A percentile compares a stretch with the other conserved stretches of the same genome.
These are phyloP conservation scores for Camellia oleifera DNA, from an alignment of 179 eudicot species.

Conservation along the genomic window DNA sequence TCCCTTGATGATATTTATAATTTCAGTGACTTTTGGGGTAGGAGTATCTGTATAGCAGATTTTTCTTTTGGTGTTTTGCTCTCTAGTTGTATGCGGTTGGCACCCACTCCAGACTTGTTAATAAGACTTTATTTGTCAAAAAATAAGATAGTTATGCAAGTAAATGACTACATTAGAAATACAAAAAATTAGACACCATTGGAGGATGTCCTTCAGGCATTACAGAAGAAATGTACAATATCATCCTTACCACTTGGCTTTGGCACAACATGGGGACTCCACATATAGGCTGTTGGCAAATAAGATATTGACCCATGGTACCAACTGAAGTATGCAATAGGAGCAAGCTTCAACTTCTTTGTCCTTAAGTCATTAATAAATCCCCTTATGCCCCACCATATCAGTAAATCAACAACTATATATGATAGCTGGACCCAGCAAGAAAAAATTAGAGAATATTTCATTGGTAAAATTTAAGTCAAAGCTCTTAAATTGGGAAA, in stretches of 20 bases:
- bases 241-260: constrained; percentile 71
- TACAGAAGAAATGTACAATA: background rate
- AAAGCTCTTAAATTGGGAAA: constrained; percentile 4
- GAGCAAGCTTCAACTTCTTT: constrained; percentile 82
- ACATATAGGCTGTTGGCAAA: constrained; percentile 91
- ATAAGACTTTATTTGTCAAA: too few species aligned
- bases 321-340: constrained; percentile 85
- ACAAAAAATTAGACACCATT: background rate
- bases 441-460: constrained; percentile 11
- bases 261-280: constrained; percentile 92
- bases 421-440: constrained; percentile 67
- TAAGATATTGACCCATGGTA: constrained; percentile 85
- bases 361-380: constrained; percentile 81
- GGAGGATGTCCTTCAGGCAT: background rate
- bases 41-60: too few species aligned
- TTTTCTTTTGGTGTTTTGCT: too few species aligned
- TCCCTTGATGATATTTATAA: too few species aligned
- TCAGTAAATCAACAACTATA: constrained; percentile 74
- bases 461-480: background rate
- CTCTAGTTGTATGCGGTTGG: too few species aligned
- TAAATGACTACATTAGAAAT: background rate
- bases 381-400: constrained; percentile 96
- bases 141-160: background rate
- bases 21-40: too few species aligned
- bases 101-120: too few species aligned